Evolutionary conservation across 805 yeast genomes (phyloP).

Genomic region (Candida broadrunensis): DNA sequence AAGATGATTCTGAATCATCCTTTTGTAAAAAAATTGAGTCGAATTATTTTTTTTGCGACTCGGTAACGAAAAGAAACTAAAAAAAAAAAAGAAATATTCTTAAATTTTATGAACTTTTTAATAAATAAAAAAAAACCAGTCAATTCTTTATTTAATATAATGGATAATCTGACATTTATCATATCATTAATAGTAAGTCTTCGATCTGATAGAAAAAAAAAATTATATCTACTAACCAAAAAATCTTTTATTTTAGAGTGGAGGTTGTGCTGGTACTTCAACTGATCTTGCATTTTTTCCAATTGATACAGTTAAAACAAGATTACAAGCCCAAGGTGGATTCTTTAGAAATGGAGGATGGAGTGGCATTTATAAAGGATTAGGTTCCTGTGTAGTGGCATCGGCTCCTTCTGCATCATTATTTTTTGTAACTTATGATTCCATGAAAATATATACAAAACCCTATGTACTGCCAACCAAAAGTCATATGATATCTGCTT

Average conservation of each 20-base stretch:
- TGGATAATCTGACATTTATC: constrained; percentile 28
- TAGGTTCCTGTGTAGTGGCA: constrained; percentile 91
- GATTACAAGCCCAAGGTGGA: constrained; percentile 94
- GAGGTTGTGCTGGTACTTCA: constrained; percentile 95
- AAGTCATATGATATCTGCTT: constrained; percentile 85
- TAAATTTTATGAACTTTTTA: too few species aligned
- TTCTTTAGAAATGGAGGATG: constrained; percentile 92
- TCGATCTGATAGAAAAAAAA: background rate
- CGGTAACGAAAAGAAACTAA: background rate
- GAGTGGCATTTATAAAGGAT: constrained; percentile 84
- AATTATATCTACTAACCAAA: too few species aligned
- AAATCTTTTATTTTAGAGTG: constrained; percentile 56
- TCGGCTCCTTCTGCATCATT: constrained; percentile 74
- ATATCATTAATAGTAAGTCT: constrained; percentile 32
- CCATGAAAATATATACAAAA: constrained; percentile 50
- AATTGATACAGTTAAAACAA: constrained; percentile 89
- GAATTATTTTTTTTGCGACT: background rate
- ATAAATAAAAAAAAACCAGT: background rate
- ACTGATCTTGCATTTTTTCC: constrained; percentile 96
- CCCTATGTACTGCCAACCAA: constrained; percentile 24
- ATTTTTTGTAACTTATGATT: constrained; percentile 73
- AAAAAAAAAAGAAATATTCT: background rate
- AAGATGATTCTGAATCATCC: background rate
- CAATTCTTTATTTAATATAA: constrained; percentile 5
- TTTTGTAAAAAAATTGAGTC: too few species aligned